Evolutionary conservation across 768 basidiomycete genomes (phyloP).

Genomic region (Chalciporus piperatus): DNA sequence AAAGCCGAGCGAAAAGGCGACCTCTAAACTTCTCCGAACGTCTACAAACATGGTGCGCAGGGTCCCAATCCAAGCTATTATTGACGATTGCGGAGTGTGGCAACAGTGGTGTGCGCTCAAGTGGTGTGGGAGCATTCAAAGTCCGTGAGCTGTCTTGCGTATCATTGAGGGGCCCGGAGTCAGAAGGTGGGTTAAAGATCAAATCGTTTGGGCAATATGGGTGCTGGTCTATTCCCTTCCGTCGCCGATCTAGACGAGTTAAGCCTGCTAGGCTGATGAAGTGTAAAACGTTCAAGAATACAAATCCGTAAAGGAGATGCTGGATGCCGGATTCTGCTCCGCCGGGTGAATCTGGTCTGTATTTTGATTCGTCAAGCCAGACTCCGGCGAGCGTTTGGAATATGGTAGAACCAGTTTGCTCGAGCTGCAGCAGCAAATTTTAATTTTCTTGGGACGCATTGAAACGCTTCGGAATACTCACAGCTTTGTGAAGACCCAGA

Average conservation of each 20-base stretch:
- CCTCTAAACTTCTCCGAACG: conserved; percentile 47
- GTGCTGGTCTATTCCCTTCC: conserved; percentile 26
- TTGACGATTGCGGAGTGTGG: not conserved
- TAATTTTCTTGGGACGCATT: not conserved
- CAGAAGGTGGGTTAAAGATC: not conserved
- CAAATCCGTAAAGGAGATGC: conserved; percentile 53
- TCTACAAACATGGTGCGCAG: conserved; percentile 16
- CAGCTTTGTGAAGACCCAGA: conserved; percentile 75
- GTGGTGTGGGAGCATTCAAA: not conserved
- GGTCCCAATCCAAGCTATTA: conserved; percentile 7
- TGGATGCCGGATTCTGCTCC: conserved; percentile 43
- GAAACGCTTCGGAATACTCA: conserved; percentile 33
- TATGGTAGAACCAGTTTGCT: conserved; percentile 71
- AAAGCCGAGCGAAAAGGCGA: conserved; percentile 43
- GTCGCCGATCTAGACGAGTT: conserved; percentile 44
- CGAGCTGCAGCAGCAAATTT: conserved; percentile 45
- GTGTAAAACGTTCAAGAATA: conserved; percentile 57
- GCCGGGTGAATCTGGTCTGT: conserved; percentile 9
- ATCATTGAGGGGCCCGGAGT: not conserved
- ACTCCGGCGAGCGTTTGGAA: conserved; percentile 74
- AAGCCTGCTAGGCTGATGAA: conserved; percentile 50
- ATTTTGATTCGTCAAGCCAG: conserved; percentile 45
- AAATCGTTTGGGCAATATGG: conserved; percentile 16
- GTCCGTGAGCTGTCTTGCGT: not conserved
- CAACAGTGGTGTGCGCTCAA: conserved; percentile 18